Evolutionary conservation across 805 yeast species (phyloP), one percentile per base, ranked within the genome.

Genomic region (Lipomyces chichibuensis): DNA sequence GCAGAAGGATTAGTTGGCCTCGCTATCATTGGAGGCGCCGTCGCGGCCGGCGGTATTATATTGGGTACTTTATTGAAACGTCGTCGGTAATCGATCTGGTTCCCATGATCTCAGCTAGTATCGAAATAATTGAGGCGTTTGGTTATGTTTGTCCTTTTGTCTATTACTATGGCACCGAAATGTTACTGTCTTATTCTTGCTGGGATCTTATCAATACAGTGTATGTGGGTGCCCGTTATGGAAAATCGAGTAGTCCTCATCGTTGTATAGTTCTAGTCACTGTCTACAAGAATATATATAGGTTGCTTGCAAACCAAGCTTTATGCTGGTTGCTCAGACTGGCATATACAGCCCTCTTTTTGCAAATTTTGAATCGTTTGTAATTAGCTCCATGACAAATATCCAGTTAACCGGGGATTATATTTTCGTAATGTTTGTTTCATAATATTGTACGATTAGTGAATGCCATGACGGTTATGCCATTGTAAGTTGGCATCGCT

Each of bases 1-100:
- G n/a, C 57, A 72, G 97, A 96, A 75, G 97, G 98, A 0, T 81
- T 94, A 64, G 85, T 92, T 66, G 98, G 98, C 0, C 80, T 94
- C 62, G 97, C 97, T 0, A 82, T 95, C 33, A 88, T 92, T 0
- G 90, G 96, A 32, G 97, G 97, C 23, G 87, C 87, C 2, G 82
- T 94, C 58, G 97, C 97, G 0, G 84, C 91, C 2, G 95, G 94
- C 4, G 90, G 93, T 0, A 93, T 93, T 0, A 79, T 79, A 11
- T 71, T 80, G 23, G 80, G 81, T 2, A 69, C 79, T 14, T 69
- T 79, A 57, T 39, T 52, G 60, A 60, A 53, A 13, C 63, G 63
- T 8, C 63, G 52, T 11, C 60, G 59, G 57, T 62, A 33, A 35
- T 29, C 25, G 14, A 20, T 11, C 25, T 32, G 27, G 49, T 17